Evolutionary conservation across 495 filamentous ascomycete genomes (phyloP).

Genomic region (Aspergillus cristatus): DNA sequence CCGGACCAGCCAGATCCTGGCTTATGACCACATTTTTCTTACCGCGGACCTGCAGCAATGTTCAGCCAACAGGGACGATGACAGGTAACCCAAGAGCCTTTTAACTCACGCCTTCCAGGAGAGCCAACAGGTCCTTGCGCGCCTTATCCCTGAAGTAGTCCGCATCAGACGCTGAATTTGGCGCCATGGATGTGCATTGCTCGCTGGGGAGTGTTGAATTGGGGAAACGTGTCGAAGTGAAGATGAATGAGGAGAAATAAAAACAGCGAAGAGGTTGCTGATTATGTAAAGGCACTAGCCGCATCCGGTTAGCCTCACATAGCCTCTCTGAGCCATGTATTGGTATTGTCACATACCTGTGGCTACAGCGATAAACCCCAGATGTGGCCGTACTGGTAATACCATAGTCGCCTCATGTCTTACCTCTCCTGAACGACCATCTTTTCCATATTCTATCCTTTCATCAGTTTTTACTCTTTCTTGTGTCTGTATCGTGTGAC

Average conservation of each 20-base stretch:
- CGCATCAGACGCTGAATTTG: slow-evolving; percentile 66
- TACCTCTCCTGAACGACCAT: slow-evolving; percentile 16
- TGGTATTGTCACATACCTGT: slow-evolving; percentile 13
- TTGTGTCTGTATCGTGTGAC: slow-evolving; percentile 5
- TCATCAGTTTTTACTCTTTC: slow-evolving; percentile 8
- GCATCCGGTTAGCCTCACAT: slow-evolving; percentile 10
- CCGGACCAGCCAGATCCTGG: slow-evolving; percentile 75
- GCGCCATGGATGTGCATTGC: slow-evolving; percentile 52
- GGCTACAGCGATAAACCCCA: not conserved
- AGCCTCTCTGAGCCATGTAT: slow-evolving; percentile 9
- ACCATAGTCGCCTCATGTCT: slow-evolving; percentile 8
- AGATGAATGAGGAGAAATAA: too few relatives aligned
- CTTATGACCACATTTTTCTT: slow-evolving; percentile 98
- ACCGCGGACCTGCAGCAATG: slow-evolving; percentile 64
- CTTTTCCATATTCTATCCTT: slow-evolving; percentile 4
- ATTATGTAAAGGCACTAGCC: slow-evolving; percentile 8
- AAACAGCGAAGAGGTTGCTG: slow-evolving; percentile 5
- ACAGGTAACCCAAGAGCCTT: slow-evolving; percentile 21
- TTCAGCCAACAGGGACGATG: not conserved
- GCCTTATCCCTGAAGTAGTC: slow-evolving; percentile 75
- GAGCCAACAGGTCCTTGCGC: slow-evolving; percentile 72
- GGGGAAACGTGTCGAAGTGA: too few relatives aligned
- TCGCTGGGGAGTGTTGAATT: too few relatives aligned
- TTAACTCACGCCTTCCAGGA: slow-evolving; percentile 91
- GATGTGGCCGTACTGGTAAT: slow-evolving; percentile 3